Base-by-base conservation (phyloP, 2,329 filamentous ascomycete species). In the Beauveria sp. region DNA sequence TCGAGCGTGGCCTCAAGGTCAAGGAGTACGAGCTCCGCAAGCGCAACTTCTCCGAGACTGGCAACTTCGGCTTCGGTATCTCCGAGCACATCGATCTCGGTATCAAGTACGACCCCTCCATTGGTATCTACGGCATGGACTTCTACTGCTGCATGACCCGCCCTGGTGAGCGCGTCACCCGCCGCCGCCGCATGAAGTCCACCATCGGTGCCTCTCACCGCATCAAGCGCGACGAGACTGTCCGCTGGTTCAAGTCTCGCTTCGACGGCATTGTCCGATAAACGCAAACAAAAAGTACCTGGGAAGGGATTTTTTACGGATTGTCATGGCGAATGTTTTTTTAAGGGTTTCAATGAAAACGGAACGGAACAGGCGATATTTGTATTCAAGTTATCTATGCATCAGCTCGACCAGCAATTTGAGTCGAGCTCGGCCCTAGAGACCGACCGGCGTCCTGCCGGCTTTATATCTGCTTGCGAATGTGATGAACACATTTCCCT, bases 111-210 rank as follows among this genome's bases (percentile, higher is more conserved):
- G 92, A 97, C 84, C 92, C 92, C 68, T 89, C 86, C 67, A 97
- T 97, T 72, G 92, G 92, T 88, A 97, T 97, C 80, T 97, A 96
- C 86, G 92, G 94, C 79, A 99, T 99, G 94, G 94, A 99, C 84
- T 99, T 99, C 84, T 99, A 97, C 90, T 92, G 89, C 90, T 97
- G 93, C 91, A 99, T 99, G 94, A 96, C 92, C 84, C 92, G 94
- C 75, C 94, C 93, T 74, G 94, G 94, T 83, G 92, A 96, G 87
- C 92, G 94, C 78, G 91, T 99, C 77, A 89, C 91, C 78, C 93
- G 92, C 84, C 92, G 94, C 76, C 89, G 93, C 78, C 91, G 93
- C 75, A 87, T 83, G 82, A 90, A 96, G 87, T 84, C 86, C 83
- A 85, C 80, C 74, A 88, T 99, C 76, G 94, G 94, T 76, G 77